phyloP scores from a whole-genome alignment of 371 early-diverging fungal genomes.

The Mucor piriformis region DNA sequence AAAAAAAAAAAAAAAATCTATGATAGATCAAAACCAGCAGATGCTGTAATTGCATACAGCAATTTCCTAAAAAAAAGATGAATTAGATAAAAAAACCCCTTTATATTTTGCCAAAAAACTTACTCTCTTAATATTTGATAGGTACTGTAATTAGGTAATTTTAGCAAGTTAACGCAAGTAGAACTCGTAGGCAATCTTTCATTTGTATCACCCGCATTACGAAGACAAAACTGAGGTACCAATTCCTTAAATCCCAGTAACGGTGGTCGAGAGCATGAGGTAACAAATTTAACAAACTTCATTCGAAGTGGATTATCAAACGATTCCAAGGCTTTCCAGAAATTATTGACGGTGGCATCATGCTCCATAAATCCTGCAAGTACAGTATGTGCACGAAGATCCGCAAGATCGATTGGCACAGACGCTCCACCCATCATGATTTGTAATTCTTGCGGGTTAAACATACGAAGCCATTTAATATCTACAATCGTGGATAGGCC shows the following conservation, averaged over 20 bases:
- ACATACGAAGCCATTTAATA: conserved; percentile 78
- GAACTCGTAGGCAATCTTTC: conserved; percentile 79
- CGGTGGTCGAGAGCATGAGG: conserved; percentile 91
- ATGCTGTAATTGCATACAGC: conserved; percentile 83
- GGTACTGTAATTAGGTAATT: conserved; percentile 81
- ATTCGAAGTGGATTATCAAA: conserved; percentile 69
- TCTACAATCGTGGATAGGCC: conserved; percentile 84
- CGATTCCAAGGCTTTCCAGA: conserved; percentile 82
- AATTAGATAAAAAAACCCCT: neutral
- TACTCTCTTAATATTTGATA: conserved; percentile 60
- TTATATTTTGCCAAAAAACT: conserved; percentile 16
- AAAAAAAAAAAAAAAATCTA: conserved; percentile 30
- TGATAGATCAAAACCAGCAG: conserved; percentile 90
- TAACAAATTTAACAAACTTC: conserved; percentile 86
- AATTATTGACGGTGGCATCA: conserved; percentile 73
- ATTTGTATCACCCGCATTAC: conserved; percentile 65
- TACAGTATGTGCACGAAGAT: conserved; percentile 77
- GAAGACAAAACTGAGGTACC: conserved; percentile 75
- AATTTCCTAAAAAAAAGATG: conserved; percentile 64
- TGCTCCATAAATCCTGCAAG: conserved; percentile 79
- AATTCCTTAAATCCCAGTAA: conserved; percentile 89
- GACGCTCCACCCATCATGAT: conserved; percentile 85
- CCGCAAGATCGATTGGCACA: conserved; percentile 75
- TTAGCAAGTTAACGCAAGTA: conserved; percentile 94
- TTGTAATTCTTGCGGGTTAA: conserved; percentile 88